A percentile compares a stretch with the other conserved stretches of the same genome.
phyloP scores from a whole-genome alignment of 192 early-diverging fungal species.

The Coemansia sp. region DNA sequence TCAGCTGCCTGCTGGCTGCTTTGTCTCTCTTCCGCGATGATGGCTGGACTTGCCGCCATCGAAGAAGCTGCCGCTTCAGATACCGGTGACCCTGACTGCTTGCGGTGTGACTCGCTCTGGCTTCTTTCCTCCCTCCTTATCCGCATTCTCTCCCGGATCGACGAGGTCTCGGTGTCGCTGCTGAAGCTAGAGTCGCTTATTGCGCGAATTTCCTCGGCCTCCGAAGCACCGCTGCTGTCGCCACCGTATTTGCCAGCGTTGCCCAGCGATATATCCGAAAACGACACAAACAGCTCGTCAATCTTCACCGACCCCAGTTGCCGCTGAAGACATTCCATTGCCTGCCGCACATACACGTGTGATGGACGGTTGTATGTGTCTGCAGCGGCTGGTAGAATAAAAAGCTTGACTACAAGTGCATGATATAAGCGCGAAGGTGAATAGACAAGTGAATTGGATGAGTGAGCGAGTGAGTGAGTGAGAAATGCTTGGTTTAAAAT shows the following conservation, averaged over 20 bases:
- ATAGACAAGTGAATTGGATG: not conserved
- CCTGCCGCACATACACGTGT: conserved; percentile 41
- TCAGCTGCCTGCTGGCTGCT: not conserved
- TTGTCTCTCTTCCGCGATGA: not conserved
- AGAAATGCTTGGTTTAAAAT: not conserved
- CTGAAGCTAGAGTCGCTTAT: not conserved
- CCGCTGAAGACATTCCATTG: conserved; percentile 34
- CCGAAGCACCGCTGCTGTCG: not conserved
- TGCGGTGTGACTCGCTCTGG: not conserved
- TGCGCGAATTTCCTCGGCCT: not conserved
- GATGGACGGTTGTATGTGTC: conserved; percentile 41
- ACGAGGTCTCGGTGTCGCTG: not conserved
- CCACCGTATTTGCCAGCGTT: not conserved
- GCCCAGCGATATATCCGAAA: conserved; percentile 27
- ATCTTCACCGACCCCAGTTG: conserved; percentile 45
- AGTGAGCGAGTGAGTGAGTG: not conserved
- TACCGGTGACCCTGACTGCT: not conserved
- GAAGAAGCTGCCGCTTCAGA: not conserved
- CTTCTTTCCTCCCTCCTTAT: not conserved
- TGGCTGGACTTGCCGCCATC: not conserved
- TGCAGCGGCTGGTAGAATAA: conserved; percentile 37
- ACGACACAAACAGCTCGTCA: conserved; percentile 50
- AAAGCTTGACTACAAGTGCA: conserved; percentile 36
- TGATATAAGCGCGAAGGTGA: too few relatives aligned
- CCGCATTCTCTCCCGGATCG: not conserved